Evolutionary conservation across 2,329 filamentous ascomycete species (phyloP).

Genomic region (Penicillium capsulatum): DNA sequence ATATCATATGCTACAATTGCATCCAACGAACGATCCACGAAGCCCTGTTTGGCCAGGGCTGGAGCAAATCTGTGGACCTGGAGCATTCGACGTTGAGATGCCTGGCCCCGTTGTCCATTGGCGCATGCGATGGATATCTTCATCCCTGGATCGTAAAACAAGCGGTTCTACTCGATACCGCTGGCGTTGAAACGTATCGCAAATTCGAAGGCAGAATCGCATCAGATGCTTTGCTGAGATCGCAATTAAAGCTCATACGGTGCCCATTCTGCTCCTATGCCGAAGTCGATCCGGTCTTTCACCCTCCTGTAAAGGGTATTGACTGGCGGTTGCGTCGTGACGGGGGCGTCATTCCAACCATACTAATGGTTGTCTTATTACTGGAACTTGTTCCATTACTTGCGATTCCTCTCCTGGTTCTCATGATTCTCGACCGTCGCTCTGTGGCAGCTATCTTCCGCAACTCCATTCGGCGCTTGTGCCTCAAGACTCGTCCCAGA

Average conservation of each 20-base stretch:
- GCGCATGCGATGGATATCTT: slow-evolving; percentile 69
- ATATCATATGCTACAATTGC: slow-evolving; percentile 62
- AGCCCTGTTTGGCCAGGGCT: slow-evolving; percentile 88
- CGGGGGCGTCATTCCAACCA: slow-evolving; percentile 51
- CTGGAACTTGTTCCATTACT: slow-evolving; percentile 44
- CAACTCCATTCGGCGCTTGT: slow-evolving; percentile 61
- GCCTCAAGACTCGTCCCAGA: slow-evolving; percentile 66
- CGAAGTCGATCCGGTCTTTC: slow-evolving; percentile 75
- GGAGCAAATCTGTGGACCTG: slow-evolving; percentile 73
- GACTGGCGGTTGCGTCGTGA: slow-evolving; percentile 56
- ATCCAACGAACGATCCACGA: slow-evolving; percentile 78
- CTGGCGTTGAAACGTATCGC: slow-evolving; percentile 65
- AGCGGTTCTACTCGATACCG: slow-evolving; percentile 66
- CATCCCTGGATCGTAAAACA: slow-evolving; percentile 64
- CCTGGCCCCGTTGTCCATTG: slow-evolving; percentile 66
- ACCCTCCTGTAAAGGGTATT: slow-evolving; percentile 51
- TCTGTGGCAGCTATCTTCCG: slow-evolving; percentile 50
- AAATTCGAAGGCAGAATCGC: slow-evolving; percentile 77
- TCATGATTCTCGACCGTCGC: slow-evolving; percentile 54
- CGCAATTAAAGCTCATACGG: slow-evolving; percentile 68
- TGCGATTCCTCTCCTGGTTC: slow-evolving; percentile 52
- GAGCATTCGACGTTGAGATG: slow-evolving; percentile 73
- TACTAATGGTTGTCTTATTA: slow-evolving; percentile 42
- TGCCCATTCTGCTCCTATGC: slow-evolving; percentile 92
- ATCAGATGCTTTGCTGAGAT: slow-evolving; percentile 69